Evolutionary conservation across 305 asterid species (phyloP).

Genomic region (Fraxinus nigra): DNA sequence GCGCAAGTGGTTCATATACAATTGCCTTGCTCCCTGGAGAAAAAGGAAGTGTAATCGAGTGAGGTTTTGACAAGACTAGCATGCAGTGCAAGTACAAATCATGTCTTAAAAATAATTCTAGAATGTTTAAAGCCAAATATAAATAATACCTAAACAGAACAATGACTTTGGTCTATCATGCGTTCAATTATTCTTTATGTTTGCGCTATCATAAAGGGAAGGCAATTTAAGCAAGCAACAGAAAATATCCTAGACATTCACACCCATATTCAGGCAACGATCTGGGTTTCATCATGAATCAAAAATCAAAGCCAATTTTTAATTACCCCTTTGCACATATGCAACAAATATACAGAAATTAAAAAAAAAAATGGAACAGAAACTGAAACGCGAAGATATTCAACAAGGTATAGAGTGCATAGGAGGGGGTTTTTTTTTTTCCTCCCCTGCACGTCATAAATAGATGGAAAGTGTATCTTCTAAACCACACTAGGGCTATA

Average conservation of each 20-base stretch:
- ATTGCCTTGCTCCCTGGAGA: slow-evolving; percentile 71
- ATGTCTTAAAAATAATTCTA: slow-evolving; percentile 5
- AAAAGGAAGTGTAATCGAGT: slow-evolving; percentile 19
- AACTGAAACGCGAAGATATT: background rate
- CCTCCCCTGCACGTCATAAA: background rate
- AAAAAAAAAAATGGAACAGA: background rate
- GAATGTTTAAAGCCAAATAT: background rate
- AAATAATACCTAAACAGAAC: background rate
- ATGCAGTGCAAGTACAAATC: background rate
- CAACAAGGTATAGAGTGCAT: background rate
- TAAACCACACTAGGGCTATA: background rate
- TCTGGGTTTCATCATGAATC: background rate
- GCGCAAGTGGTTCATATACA: slow-evolving; percentile 67
- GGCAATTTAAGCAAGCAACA: background rate
- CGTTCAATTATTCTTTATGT: background rate
- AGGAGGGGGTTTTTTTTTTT: background rate
- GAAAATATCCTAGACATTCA: background rate
- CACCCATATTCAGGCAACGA: background rate
- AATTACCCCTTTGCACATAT: background rate
- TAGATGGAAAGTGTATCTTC: background rate
- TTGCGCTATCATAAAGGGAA: slow-evolving; percentile 8
- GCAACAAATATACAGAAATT: background rate
- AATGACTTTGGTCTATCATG: slow-evolving; percentile 7
- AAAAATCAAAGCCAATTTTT: background rate
- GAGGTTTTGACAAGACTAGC: background rate